These are phyloP conservation scores for Baeospora myosura DNA, from an alignment of 1,284 basidiomycete species.

Conservation along the genomic window DNA sequence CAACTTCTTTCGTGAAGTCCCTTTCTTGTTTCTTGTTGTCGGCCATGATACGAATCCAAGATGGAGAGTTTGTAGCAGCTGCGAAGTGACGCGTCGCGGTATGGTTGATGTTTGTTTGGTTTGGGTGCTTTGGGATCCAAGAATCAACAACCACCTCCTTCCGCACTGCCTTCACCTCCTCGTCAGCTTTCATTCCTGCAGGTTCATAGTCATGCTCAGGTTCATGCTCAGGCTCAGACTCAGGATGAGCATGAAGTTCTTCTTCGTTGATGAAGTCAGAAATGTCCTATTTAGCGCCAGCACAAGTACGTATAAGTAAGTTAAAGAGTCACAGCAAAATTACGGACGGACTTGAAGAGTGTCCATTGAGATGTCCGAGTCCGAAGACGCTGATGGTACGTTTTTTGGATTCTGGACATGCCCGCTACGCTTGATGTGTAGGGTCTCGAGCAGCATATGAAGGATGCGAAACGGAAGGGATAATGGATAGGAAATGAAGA, in stretches of 20 bases:
- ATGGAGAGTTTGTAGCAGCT: constrained; percentile 24
- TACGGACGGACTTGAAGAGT: constrained; percentile 38
- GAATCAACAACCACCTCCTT: too few relatives aligned
- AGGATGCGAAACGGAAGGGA: constrained; percentile 29
- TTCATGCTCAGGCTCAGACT: constrained; percentile 14
- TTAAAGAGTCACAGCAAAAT: constrained; percentile 25
- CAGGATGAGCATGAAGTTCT: too few relatives aligned
- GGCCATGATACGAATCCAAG: constrained; percentile 66
- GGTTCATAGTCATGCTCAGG: constrained; percentile 10
- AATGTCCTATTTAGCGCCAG: constrained; percentile 28
- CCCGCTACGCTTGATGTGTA: not conserved
- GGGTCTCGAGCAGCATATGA: not conserved
- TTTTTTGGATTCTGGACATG: not conserved
- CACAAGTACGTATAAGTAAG: constrained; percentile 32
- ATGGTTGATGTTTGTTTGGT: constrained; percentile 28
- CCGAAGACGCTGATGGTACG: constrained; percentile 9
- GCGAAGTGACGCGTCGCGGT: constrained; percentile 64
- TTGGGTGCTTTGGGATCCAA: too few relatives aligned
- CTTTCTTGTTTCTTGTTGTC: constrained; percentile 76
- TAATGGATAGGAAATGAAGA: constrained; percentile 39
- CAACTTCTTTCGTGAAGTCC: constrained; percentile 67
- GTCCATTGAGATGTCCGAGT: constrained; percentile 29
- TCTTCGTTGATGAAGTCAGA: too few relatives aligned
- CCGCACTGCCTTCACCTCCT: too few relatives aligned
- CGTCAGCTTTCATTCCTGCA: too few relatives aligned